Percentiles rank a stretch among this genome's conserved stretches.
Evolutionary conservation across 495 filamentous ascomycete species (phyloP).

Genomic region (Xylaria sp.): DNA sequence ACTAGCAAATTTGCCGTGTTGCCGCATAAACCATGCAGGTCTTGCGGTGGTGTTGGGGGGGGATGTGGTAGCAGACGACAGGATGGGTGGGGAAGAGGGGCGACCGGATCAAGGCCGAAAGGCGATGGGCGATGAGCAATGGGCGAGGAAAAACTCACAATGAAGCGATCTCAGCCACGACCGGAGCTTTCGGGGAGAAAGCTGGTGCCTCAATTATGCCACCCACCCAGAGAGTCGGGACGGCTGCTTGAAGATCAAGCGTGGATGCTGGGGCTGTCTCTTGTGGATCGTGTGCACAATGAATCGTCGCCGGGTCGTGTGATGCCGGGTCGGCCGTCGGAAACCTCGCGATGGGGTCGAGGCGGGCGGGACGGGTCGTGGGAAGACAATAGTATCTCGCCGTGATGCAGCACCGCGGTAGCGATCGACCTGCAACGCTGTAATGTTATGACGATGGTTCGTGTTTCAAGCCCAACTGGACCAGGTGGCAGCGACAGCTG

Average conservation of each 20-base stretch:
- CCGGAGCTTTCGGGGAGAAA: slow-evolving; percentile 47
- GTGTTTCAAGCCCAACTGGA: slow-evolving; percentile 7
- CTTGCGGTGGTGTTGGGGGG: slow-evolving; percentile 6
- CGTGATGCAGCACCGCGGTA: slow-evolving; percentile 14
- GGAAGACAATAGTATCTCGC: slow-evolving; percentile 2
- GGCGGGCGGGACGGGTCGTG: slow-evolving; percentile 2
- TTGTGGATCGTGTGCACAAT: slow-evolving; percentile 24
- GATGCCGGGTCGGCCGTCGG: slow-evolving; percentile 29
- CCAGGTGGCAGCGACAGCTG: slow-evolving; percentile 28
- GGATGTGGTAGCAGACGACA: slow-evolving; percentile 16
- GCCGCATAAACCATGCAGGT: slow-evolving; percentile 15
- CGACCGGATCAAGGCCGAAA: slow-evolving; percentile 37
- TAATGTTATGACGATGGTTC: slow-evolving; percentile 19
- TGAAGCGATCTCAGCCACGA: slow-evolving; percentile 52
- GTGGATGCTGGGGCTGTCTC: slow-evolving; percentile 7
- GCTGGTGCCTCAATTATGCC: slow-evolving; percentile 45
- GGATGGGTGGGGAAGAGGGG: slow-evolving; percentile 29
- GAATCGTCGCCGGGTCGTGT: slow-evolving; percentile 30
- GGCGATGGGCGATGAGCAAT: slow-evolving; percentile 21
- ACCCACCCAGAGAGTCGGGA: slow-evolving; percentile 37
- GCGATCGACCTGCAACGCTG: slow-evolving; percentile 13
- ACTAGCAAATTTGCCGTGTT: not conserved
- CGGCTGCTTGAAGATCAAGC: slow-evolving; percentile 27
- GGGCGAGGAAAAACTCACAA: slow-evolving; percentile 54
- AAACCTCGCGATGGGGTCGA: slow-evolving; percentile 27